Base-by-base conservation (phyloP, 2,329 filamentous ascomycete genomes). In the Calonectria pteridis region DNA sequence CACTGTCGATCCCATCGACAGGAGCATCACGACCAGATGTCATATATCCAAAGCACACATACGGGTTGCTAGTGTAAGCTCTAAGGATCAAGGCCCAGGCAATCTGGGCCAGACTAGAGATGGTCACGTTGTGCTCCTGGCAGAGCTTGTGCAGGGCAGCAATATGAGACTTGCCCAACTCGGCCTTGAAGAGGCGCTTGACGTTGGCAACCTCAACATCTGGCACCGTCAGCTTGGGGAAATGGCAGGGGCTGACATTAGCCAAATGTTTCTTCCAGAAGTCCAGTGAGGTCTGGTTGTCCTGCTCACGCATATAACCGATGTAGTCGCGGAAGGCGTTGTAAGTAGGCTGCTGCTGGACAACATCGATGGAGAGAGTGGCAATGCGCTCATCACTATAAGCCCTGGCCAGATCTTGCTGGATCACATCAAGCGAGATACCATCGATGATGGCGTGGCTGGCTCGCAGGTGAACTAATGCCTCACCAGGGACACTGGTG, bases 221-320 rank as follows among this genome's bases (percentile, higher is more conserved):
- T 4, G 55, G 55, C 37, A 62, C 55, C 1, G 55, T 62, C 14
- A 62, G 35, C 35, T 62, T 62, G 3, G 55, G 55, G 35, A 62
- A 62, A 37, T 62, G 55, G 35, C 55, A 62, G 37, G 55, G 55
- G 55, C 55, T 62, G 14, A 62, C 55, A 26, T 62, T 62, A 13
- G 55, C 55, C 33, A 62, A 26, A 35, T 62, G 55, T 35, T 62
- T 62, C 35, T 62, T 62, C 55, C 55, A 62, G 14, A 62, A 62
- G 33, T 62, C 55, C 14, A 62, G 33, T 2, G 55, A 62, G 1
- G 23, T 62, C 10, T 62, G 55, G 55, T 62, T 62, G 14, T 62
- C 55, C 23, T 62, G 55, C 13, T 62, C 55, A 9, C 55, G 55
- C 1, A 62, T 62, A 23, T 62, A 62, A 6, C 55, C 55, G 20